Base-by-base conservation (phyloP, 106 monocot species). In the Gastrodia elata region DNA sequence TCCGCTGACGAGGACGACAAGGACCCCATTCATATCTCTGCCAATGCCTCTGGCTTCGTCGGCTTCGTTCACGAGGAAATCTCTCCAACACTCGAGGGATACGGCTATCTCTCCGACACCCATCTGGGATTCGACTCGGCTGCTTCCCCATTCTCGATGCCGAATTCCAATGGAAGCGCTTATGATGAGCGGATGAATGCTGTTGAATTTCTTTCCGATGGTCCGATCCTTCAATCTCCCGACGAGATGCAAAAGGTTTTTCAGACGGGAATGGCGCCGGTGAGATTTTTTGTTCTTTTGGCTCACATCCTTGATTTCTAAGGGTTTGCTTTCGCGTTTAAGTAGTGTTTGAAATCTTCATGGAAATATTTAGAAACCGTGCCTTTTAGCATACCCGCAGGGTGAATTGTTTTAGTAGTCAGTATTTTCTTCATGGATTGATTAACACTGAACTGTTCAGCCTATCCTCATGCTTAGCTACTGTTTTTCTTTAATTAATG, bases 201-300 rank as follows among this genome's bases (percentile, higher is more conserved):
- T 8, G 77, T 25, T 39, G 67, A 77, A 49, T 82, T 82, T 52
- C 70, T 64, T 28, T 58, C 83, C 33, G 72, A 84, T 33, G 85
- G 67, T 9, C 84, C 84, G 39, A 59, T 82, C 57, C 77, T 87
- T 24, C 84, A 81, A 2, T 79, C 81, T 2, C 84, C 79, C 10
- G 52, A 8, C 26, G 84, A 84, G 71, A 80, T 88, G 88, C 79
- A 72, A 88, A 44, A 84, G 88, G 1, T 84, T 88, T 73, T 24
- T 79, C 22, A 76, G 79, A 13, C 73, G 88, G 39, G 88, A 88
- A 36, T 88, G 88, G 88, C 84, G 84, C 43, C 79, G 89, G 86
- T 89, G 65, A 67, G 82, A 24, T 14, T 15, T 26, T 24, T 58
- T 68, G 55, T 68, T 28, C 4, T 64, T n/a, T n/a, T 24, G 64